Evolutionary conservation across 192 early-diverging fungal genomes (phyloP).

Genomic region (Mortierella antarctica): DNA sequence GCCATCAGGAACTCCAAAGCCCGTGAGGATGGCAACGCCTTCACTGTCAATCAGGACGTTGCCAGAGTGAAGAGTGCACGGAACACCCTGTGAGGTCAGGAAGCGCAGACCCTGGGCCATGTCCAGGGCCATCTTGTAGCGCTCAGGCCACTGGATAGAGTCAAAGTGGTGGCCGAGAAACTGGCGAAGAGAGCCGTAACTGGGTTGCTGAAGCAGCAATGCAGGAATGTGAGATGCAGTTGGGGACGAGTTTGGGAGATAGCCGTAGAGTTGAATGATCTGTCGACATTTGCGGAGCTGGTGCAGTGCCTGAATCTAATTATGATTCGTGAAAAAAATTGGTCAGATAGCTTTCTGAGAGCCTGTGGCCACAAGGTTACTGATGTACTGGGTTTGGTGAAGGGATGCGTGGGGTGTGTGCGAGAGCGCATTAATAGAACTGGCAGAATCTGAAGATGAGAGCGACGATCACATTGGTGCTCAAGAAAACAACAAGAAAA

Average conservation of each 20-base stretch:
- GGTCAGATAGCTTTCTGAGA: no score
- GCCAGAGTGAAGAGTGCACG: conserved; percentile 45
- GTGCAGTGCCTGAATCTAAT: conserved; percentile 50
- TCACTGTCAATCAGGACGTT: conserved; percentile 44
- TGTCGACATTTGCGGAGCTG: conserved; percentile 45
- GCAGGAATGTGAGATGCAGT: conserved; percentile 34
- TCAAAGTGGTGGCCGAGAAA: conserved; percentile 51
- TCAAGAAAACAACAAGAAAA: background rate
- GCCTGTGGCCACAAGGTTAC: no score
- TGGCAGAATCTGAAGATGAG: background rate
- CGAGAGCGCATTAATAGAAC: background rate
- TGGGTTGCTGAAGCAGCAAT: conserved; percentile 40
- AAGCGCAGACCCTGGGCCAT: conserved; percentile 47
- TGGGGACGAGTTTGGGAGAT: conserved; percentile 33
- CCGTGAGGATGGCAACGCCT: conserved; percentile 48
- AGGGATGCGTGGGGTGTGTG: no score
- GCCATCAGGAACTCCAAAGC: conserved; percentile 38
- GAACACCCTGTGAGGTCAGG: conserved; percentile 29
- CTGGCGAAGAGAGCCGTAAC: conserved; percentile 44
- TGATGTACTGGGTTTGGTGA: background rate
- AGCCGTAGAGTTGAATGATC: conserved; percentile 51
- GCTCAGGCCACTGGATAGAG: conserved; percentile 48
- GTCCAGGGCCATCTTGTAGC: conserved; percentile 45
- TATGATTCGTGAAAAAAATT: background rate
- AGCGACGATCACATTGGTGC: conserved; percentile 6